Evolutionary conservation across 345 rosid genomes (phyloP), one percentile per base, ranked within the genome.

Genomic region (Eucalyptus caleyi): DNA sequence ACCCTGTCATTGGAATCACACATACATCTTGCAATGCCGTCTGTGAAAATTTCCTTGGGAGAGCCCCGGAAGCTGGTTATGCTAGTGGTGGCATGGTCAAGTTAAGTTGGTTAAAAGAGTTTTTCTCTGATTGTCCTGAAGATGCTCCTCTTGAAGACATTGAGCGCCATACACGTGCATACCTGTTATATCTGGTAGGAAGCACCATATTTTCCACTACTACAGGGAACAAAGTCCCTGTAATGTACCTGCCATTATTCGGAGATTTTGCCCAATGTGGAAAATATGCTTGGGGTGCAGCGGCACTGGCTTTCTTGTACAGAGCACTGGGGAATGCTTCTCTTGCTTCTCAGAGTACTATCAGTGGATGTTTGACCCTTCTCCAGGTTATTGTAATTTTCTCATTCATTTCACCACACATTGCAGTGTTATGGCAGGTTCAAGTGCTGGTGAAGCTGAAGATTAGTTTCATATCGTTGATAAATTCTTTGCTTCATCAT

Each of bases 71-170:
- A 87, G 92, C 95, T 50, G 95, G 91, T 87, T 96, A 96, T 87
- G 98, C 99, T 1, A 97, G 99, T 92, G 99, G 99, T 86, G 99
- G 99, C 82, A 97, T 97, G 99, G 99, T 97, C 90, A 97, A 97
- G 93, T 93, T 96, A 89, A 97, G 99, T 92, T 97, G 99, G 99
- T 91, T 97, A 93, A 97, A 97, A 90, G 99, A 97, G 90, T 94
- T 91, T 88, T 97, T 97, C 92, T 95, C 97, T 45, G 93, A 90
- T 8, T 96, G 97, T 92, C 95, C 94, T 77, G 96, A 92, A 32
- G 94, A 92, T 91, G 98, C 96, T 7, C 88, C 95, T 9, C 44
- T 49, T 34, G 98, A 95, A 89, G 95, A 94, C 89, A 92, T 96
- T 83, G 97, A 94, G 93, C 77, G 89, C 19, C 92, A 96, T 88